Conservation (phyloP, 352 stramenopile species). For the Phytophthora meadii region DNA sequence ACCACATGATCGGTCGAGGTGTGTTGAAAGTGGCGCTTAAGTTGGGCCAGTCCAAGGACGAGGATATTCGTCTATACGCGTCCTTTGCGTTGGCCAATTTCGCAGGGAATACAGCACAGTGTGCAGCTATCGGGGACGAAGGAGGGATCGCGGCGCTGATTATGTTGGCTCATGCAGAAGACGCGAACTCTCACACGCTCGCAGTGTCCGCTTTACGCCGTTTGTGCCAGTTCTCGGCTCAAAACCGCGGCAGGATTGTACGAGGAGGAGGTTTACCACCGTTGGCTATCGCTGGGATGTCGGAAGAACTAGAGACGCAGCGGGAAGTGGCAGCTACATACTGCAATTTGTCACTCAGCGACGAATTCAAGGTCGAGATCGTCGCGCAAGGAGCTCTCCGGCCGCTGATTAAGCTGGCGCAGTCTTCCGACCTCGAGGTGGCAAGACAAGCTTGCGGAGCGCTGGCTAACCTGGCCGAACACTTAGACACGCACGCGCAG, state of each 20-base stretch:
- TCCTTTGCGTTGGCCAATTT: conserved; percentile 96
- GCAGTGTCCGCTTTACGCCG: conserved; percentile 92
- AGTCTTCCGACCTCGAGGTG: conserved; percentile 93
- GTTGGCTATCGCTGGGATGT: conserved; percentile 87
- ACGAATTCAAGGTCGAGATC: conserved; percentile 93
- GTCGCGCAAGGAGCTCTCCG: conserved; percentile 79
- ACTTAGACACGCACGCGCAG: conserved; percentile 92
- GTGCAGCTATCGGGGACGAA: conserved; percentile 87
- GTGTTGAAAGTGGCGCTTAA: conserved; percentile 85
- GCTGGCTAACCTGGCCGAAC: conserved; percentile 95
- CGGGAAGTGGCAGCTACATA: conserved; percentile 94
- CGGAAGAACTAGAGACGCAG: conserved; percentile 93
- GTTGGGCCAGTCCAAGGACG: conserved; percentile 73
- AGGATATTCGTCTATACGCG: conserved; percentile 90
- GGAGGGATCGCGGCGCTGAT: conserved; percentile 93
- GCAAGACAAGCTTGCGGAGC: conserved; percentile 92
- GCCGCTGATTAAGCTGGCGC: conserved; percentile 85
- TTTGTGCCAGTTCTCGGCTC: conserved; percentile 89
- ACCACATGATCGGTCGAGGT: conserved; percentile 89
- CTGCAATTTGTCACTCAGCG: conserved; percentile 93
- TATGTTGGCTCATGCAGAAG: conserved; percentile 85
- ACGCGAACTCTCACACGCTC: conserved; percentile 92
- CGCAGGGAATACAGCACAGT: conserved; percentile 87
- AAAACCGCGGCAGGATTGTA: conserved; percentile 92
- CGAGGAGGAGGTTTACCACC: conserved; percentile 83